Conservation (phyloP, 1,139 yeast genomes). For the Blastobotrys buckinghamii region DNA sequence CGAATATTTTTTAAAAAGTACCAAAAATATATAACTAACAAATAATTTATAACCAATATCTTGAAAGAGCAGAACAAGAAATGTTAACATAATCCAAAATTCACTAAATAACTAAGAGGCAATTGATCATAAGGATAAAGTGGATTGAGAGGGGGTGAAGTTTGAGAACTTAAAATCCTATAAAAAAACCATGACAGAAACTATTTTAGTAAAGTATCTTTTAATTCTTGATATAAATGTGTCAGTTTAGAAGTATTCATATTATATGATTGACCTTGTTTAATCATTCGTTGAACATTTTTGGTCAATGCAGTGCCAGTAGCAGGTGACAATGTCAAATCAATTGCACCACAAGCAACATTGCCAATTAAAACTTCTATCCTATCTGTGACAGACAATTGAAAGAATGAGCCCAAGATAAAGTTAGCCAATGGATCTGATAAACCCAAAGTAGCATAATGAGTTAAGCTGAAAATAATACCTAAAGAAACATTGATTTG, state of each 20-base stretch:
- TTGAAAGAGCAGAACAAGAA: no score
- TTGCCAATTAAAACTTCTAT: conserved; percentile 28
- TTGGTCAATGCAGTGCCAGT: conserved; percentile 10
- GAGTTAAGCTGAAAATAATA: conserved; percentile 22
- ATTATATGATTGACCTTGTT: conserved; percentile 15
- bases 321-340: conserved; percentile 12
- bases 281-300: conserved; percentile 13
- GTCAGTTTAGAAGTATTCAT: conserved; percentile 11
- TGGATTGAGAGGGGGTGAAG: no score
- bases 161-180: no score
- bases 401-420: conserved; percentile 29
- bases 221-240: background rate
- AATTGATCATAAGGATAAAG: no score
- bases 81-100: no score
- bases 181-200: no score
- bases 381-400: conserved; percentile 32
- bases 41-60: no score
- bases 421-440: conserved; percentile 22
- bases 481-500: conserved; percentile 31
- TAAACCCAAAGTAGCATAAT: conserved; percentile 25
- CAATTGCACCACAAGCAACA: conserved; percentile 18
- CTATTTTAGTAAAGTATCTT: background rate
- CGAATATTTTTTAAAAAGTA: no score
- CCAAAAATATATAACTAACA: no score
- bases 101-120: no score